Base-by-base conservation (phyloP, 352 stramenopile genomes). In the Phytophthora sojae region DNA sequence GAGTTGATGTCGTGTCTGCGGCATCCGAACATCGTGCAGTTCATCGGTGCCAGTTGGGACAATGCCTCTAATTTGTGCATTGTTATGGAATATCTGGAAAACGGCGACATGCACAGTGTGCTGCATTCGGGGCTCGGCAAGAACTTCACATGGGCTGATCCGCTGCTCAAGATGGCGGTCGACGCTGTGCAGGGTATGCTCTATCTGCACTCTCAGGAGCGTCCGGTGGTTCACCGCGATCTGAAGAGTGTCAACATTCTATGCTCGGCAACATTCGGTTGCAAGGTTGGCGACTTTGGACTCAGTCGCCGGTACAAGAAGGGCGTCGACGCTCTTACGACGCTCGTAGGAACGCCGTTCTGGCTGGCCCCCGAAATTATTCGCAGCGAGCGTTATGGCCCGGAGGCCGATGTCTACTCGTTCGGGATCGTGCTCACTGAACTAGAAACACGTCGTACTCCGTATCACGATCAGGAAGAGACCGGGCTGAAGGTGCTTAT, bases 41-140 rank as follows among this genome's bases (percentile, higher is more conserved):
- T 97, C 50, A 97, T 97, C 37, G 90, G 90, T 35, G 90, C 90
- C 30, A 96, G 85, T 57, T 97, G 90, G 90, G 88, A 97, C 61
- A 96, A 96, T 61, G 90, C 83, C 29, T 94, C 88, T 3, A 97
- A 97, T 60, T 61, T 97, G 53, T 97, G 90, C 44, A 95, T 97
- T 57, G 84, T 97, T 26, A 95, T 97, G 87, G 90, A 97, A 56
- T 97, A 94, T 65, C 55, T 97, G n/a, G 90, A 97, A 64, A 95
- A 96, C 60, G 90, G 90, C 19, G 90, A 97, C 61, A 91, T 97
- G 85, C 90, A 97, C 70, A 86, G 80, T 56, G 88, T 96, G 25
- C 76, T 97, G 39, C 88, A 97, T 69, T 94, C 87, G 37, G 83
- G 73, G 14, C 76, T 95, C n/a, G 88, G 88, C 9, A 85, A 88